A percentile compares a stretch with the other conserved stretches of the same genome.
These are phyloP conservation scores for Arthrobotrys pseudoclavata DNA, from an alignment of 2,329 filamentous ascomycete species.

Conservation along the genomic window DNA sequence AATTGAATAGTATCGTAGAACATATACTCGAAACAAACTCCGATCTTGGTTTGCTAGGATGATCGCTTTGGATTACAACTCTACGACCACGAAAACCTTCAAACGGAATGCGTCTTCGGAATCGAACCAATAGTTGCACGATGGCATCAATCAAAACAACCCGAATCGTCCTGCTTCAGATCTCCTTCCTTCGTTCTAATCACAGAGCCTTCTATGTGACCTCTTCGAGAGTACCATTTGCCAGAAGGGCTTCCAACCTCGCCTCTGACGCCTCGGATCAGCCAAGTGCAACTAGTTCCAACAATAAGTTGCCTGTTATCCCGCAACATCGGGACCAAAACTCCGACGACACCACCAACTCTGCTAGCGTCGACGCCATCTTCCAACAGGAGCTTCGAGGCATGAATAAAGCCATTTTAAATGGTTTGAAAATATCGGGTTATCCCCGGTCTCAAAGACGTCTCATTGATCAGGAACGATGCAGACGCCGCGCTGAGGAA, in stretches of 20 bases:
- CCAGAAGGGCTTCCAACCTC: neutral
- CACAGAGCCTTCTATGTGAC: neutral
- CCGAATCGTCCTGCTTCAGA: neutral
- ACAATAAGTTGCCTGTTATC: neutral
- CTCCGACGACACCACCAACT: neutral
- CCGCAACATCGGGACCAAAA: neutral
- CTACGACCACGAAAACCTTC: too few relatives aligned
- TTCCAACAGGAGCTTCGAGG: conserved; percentile 30
- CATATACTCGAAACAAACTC: too few relatives aligned
- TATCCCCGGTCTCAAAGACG: conserved; percentile 23
- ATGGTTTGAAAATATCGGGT: conserved; percentile 14
- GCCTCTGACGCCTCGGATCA: neutral
- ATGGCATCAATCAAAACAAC: neutral
- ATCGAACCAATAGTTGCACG: neutral
- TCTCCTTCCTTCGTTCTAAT: neutral
- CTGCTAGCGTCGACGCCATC: neutral
- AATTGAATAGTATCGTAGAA: neutral
- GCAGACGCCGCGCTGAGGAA: conserved; percentile 4
- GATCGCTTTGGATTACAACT: neutral
- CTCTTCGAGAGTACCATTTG: neutral
- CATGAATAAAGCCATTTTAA: conserved; percentile 20
- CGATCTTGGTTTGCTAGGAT: neutral
- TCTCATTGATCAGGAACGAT: conserved; percentile 41
- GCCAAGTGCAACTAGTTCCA: neutral
- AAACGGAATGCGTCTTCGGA: neutral